These are phyloP conservation scores for Haplographium delicatum DNA, from an alignment of 495 filamentous ascomycete species.

Conservation along the genomic window DNA sequence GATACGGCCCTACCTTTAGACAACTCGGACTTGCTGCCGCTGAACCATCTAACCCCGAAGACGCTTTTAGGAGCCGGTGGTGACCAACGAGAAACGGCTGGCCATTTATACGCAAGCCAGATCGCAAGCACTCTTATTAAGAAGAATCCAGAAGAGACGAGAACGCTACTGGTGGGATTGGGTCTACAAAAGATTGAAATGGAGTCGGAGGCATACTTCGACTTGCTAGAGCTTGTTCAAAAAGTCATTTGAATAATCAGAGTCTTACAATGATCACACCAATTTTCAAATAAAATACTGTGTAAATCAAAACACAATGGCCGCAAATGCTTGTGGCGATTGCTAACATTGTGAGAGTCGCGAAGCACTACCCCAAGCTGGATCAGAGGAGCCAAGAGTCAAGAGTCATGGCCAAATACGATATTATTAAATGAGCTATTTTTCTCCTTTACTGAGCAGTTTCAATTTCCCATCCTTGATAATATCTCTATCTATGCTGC, in stretches of 20 bases:
- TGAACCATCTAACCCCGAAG: slow-evolving; percentile 76
- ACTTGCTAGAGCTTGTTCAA: slow-evolving; percentile 74
- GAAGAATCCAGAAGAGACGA: slow-evolving; percentile 67
- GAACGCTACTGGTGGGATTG: slow-evolving; percentile 75
- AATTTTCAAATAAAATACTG: too few species aligned
- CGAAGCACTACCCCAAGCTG: too few species aligned
- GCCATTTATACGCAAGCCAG: slow-evolving; percentile 83
- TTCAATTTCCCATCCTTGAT: too few species aligned
- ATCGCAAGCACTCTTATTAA: slow-evolving; percentile 73
- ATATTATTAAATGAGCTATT: too few species aligned
- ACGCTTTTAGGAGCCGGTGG: slow-evolving; percentile 83
- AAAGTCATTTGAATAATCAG: slow-evolving; percentile 47
- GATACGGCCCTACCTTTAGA: slow-evolving; percentile 49
- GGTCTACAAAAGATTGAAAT: slow-evolving; percentile 62
- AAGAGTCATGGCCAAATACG: too few species aligned
- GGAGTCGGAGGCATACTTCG: slow-evolving; percentile 71
- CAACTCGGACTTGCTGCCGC: slow-evolving; percentile 60
- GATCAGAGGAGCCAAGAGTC: too few species aligned
- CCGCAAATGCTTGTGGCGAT: too few species aligned
- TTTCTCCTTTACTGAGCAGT: too few species aligned
- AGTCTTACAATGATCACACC: too few species aligned
- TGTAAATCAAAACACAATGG: too few species aligned
- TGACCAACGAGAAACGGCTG: slow-evolving; percentile 72
- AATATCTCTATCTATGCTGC: slow-evolving; percentile 21
- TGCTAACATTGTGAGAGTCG: too few species aligned